Base-by-base conservation (phyloP, 2,329 filamentous ascomycete genomes). In the Xylogone sp. region DNA sequence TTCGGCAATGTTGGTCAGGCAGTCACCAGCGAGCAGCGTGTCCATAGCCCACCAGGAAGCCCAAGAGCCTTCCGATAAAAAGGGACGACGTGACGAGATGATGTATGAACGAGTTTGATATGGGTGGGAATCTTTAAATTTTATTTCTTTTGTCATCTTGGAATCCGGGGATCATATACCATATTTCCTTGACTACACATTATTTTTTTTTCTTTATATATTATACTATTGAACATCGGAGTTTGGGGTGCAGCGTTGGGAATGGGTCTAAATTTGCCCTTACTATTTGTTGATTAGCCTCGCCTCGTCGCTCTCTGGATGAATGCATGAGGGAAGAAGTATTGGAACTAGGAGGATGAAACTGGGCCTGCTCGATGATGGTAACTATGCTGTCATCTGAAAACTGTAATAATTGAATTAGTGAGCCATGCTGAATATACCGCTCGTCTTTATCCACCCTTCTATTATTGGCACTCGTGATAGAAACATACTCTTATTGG, bases 31-130 rank as follows among this genome's bases (percentile, higher is more conserved):
- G 63, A 65, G 49, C 43, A 42, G 42, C 53, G 64, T 47, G 59
- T 65, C 19, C 63, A 65, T 49, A 65, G 62, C 43, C 63, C 62
- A 13, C 64, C 65, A 39, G 53, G 54, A 43, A 64, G 62, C 45
- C 65, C 64, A 43, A 58, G 61, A 50, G 57, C 34, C 13, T 39
- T 39, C 34, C 34, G 58, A 1, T 65, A 56, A 59, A 57, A 53
- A 49, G 59, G 44, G 56, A 49, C 34, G n/a, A n/a, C 49, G 13
- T 20, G 31, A 49, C 16, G 31, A 43, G 16, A 18, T 22, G 47
- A 43, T 43, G 29, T 45, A 16, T 21, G 18, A 45, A 45, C 4
- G 19, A 27, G 43, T 19, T 45, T 45, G 20, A 16, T 22, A n/a
- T 20, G 43, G 13, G 34, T 27, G 13, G 34, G n/a, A 39, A 39